Conservation (phyloP, 257 asterid species). For the Solanum commersonii region DNA sequence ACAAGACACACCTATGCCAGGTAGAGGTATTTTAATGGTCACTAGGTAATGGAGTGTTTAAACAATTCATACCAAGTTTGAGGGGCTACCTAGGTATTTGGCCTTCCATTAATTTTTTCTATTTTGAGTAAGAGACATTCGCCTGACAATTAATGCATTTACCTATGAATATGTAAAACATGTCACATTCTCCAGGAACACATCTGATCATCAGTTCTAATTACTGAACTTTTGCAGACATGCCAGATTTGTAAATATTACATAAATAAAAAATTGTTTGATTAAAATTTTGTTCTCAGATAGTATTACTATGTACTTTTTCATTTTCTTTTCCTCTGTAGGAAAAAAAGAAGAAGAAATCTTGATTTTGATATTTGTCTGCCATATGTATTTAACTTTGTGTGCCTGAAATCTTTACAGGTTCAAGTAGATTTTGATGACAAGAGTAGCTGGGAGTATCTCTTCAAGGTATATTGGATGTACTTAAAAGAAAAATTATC, state of each 20-base stretch:
- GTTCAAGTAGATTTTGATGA: conserved; percentile 87
- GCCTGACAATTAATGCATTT: background rate
- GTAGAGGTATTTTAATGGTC: background rate
- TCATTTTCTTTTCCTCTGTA: background rate
- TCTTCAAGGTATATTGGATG: conserved; percentile 86
- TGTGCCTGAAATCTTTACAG: conserved; percentile 26
- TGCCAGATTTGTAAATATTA: background rate
- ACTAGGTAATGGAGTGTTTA: background rate
- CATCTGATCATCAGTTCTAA: background rate
- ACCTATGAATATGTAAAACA: background rate
- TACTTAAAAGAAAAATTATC: conserved; percentile 49
- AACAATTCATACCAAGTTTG: background rate
- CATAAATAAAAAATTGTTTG: background rate
- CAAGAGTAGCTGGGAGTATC: conserved; percentile 80
- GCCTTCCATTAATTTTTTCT: background rate
- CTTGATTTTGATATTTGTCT: background rate
- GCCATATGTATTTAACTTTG: background rate
- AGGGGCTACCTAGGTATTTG: background rate
- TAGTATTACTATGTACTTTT: background rate
- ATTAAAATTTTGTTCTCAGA: background rate
- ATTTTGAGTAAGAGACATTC: background rate
- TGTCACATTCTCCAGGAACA: background rate
- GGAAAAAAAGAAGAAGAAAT: background rate
- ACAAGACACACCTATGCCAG: background rate
- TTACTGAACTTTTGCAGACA: background rate